Percentiles rank a stretch among this genome's conserved stretches.
Conservation (phyloP, 768 basidiomycete genomes). For the Coprinopsis cinerea region DNA sequence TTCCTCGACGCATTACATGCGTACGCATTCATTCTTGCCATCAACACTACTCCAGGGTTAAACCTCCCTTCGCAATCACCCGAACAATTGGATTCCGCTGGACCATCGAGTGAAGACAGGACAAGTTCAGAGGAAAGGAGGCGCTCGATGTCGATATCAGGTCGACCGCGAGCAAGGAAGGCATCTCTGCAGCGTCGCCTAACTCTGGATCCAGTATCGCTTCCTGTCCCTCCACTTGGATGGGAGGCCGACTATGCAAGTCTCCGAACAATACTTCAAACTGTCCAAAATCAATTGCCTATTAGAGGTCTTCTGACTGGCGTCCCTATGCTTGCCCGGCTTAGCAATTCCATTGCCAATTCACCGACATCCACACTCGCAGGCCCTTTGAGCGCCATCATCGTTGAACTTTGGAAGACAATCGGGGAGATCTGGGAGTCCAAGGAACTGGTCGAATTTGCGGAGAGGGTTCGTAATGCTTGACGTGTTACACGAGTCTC, state of each 20-base stretch:
- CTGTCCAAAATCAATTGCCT: constrained; percentile 69
- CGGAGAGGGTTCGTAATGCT: not conserved
- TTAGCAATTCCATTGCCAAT: constrained; percentile 32
- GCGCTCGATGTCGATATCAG: constrained; percentile 36
- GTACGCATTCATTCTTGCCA: constrained; percentile 73
- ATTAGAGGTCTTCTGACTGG: constrained; percentile 69
- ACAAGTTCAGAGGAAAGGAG: constrained; percentile 9
- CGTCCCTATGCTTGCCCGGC: constrained; percentile 79
- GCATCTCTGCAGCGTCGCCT: constrained; percentile 48
- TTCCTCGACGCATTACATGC: constrained; percentile 80
- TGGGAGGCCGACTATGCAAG: constrained; percentile 70
- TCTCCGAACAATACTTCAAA: constrained; percentile 59
- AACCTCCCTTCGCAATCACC: constrained; percentile 34
- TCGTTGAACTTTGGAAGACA: constrained; percentile 59
- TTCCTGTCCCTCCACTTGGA: constrained; percentile 46
- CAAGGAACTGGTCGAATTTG: not conserved
- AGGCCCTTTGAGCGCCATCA: constrained; percentile 31
- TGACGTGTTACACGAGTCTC: not conserved
- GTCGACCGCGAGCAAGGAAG: constrained; percentile 50
- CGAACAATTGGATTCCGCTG: constrained; percentile 11
- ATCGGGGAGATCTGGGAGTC: constrained; percentile 37
- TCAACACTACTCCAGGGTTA: constrained; percentile 15
- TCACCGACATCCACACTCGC: not conserved
- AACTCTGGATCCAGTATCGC: constrained; percentile 34
- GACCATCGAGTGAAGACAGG: constrained; percentile 4